Percentiles rank a stretch among this genome's conserved stretches.
These are phyloP conservation scores for Didymella exigua DNA, from an alignment of 2,329 filamentous ascomycete species.

Conservation along the genomic window DNA sequence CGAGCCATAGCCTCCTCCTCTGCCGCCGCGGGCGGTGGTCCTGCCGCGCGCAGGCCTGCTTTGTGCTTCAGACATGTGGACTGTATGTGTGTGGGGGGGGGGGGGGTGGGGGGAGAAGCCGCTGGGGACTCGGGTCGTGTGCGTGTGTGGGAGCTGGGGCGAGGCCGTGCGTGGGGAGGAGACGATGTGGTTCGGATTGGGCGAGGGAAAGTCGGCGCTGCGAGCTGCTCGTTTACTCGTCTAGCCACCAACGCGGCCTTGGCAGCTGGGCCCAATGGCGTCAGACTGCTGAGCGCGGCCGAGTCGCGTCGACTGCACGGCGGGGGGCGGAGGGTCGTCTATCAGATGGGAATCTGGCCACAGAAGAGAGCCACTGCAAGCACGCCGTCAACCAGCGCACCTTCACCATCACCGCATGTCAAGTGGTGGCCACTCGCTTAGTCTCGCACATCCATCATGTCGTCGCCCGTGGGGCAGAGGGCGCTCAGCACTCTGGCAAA, in stretches of 20 bases:
- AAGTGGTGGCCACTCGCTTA: neutral
- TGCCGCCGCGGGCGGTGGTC: slow-evolving; percentile 85
- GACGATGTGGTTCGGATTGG: slow-evolving; percentile 43
- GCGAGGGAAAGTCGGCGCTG: slow-evolving; percentile 36
- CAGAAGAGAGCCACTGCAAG: neutral
- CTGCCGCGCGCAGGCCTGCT: slow-evolving; percentile 87
- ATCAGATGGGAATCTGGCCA: neutral
- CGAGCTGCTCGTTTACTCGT: too few relatives aligned
- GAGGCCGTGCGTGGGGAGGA: slow-evolving; percentile 33
- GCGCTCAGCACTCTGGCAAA: slow-evolving; percentile 52
- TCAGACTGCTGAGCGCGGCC: slow-evolving; percentile 10
- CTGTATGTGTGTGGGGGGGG: slow-evolving; percentile 50
- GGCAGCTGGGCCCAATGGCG: slow-evolving; percentile 16
- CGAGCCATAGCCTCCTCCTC: slow-evolving; percentile 66
- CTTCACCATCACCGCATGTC: neutral
- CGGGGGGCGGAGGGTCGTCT: neutral
- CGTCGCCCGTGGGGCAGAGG: slow-evolving; percentile 44
- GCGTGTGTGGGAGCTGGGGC: slow-evolving; percentile 30
- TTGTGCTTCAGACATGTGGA: slow-evolving; percentile 91
- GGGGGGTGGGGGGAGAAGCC: slow-evolving; percentile 38
- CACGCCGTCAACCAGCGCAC: neutral
- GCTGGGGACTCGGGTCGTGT: slow-evolving; percentile 27
- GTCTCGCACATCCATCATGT: neutral
- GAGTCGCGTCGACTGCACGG: slow-evolving; percentile 7
- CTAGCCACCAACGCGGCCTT: slow-evolving; percentile 14